Evolutionary conservation across 805 yeast species (phyloP), one percentile per base, ranked within the genome.

Genomic region (Millerozyma miso): DNA sequence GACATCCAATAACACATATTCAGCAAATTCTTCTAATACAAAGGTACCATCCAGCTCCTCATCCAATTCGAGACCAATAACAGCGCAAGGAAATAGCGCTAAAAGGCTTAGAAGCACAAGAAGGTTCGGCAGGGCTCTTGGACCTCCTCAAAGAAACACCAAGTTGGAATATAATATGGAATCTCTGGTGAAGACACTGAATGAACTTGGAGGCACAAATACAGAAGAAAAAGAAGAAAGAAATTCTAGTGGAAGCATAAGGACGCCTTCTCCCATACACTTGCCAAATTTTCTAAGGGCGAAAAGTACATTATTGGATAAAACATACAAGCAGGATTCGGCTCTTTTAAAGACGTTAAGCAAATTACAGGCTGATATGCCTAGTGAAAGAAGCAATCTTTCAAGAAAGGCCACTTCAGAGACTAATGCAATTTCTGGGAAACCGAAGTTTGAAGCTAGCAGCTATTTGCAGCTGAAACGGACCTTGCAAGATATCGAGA

Each of bases 131-230:
- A 60, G 55, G 43, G 41, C 55, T 2, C 47, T 77, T 33, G 82
- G 82, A 1, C 80, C 80, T 8, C 81, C 81, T 1, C 68, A 74
- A 48, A 55, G 82, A 38, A 65, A 74, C 2, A 58, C 69, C 3
- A 34, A 66, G 55, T n/a, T 40, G 14, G 34, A 23, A 10, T 23
- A 6, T 23, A 23, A 23, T 10, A 7, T 23, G 29, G 29, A 23
- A 23, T 10, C 29, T 23, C 29, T 23, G 29, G 10, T 23, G 29
- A 23, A 37, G 4, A 31, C 40, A 20, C 40, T 37, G 31, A 31
- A 23, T 14, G 12, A 33, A n/a, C 12, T 41, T 23, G 10, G 10
- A 23, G 29, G 29, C 29, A 7, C 29, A 23, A 23, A 10, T 10
- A 23, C 10, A 23, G 29, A 23, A 10, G 29, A 23, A 7, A 23